phyloP scores from a whole-genome alignment of 2,329 filamentous ascomycete genomes.

The Cryphonectria naterciae region DNA sequence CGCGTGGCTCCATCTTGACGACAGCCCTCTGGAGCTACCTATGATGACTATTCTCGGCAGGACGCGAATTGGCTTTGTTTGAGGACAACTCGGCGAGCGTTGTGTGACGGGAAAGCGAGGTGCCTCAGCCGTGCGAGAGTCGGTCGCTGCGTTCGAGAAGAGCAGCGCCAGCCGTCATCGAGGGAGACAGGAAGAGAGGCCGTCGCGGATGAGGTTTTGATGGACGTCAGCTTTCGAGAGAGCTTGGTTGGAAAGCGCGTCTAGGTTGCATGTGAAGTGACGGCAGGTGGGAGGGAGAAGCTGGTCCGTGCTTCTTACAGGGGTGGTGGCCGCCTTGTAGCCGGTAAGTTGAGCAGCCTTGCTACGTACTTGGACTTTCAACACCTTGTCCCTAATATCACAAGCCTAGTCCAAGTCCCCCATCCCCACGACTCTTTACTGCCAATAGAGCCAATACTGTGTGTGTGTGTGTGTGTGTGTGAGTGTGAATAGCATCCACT shows the following conservation, averaged over 20 bases:
- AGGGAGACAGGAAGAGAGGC: not conserved
- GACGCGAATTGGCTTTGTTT: conserved; percentile 1
- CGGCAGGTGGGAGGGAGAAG: not conserved
- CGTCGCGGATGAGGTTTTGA: not conserved
- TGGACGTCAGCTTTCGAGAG: not conserved
- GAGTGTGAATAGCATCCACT: not conserved
- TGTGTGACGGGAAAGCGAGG: not conserved
- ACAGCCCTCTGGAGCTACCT: conserved; percentile 6
- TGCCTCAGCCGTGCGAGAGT: not conserved
- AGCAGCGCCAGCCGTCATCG: conserved; percentile 1
- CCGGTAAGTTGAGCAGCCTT: not conserved
- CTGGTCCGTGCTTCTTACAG: conserved; percentile 18
- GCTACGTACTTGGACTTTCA: conserved; percentile 11
- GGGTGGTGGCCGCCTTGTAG: conserved; percentile 13
- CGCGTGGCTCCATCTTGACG: conserved; percentile 72
- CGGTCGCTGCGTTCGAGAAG: conserved; percentile 1
- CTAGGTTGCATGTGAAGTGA: conserved; percentile 10
- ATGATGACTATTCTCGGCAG: not conserved
- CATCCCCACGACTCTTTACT: not conserved
- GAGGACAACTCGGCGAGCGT: not conserved
- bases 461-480: not conserved
- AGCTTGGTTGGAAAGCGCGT: not conserved
- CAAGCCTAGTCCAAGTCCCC: conserved; percentile 13
- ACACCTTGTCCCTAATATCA: conserved; percentile 27
- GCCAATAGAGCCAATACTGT: not conserved